Evolutionary conservation across 208 protist genomes (phyloP), one percentile per base, ranked within the genome.

Genomic region (Trypanosoma congolense): DNA sequence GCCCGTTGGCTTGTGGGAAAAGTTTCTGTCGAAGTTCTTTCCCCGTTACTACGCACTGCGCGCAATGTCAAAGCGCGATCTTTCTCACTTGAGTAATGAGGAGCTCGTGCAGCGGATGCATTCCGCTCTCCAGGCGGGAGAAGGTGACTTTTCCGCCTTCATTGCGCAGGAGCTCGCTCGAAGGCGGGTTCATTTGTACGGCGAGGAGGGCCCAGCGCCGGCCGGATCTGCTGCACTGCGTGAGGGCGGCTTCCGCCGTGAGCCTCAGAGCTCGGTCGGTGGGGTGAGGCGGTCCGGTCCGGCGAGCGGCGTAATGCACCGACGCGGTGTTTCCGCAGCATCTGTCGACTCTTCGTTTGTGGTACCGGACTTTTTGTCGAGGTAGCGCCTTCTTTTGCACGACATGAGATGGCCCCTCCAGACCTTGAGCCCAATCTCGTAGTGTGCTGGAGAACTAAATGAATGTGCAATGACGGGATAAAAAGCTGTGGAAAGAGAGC

Each of bases 101-200:
- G 80, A 92, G 14, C 61, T 92, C 44, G 73, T 89, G 30, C 55
- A 41, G 4, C 65, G 79, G 8, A 88, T 92, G 80, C 80, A 86
- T 66, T 61, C 84, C 35, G 76, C 80, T 14, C 62, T 91, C 46
- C 64, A 72, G n/a, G 65, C 73, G 4, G 83, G 79, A n/a, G 70
- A 91, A 29, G 53, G 56, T 5, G 72, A 81, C 5, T 67, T 73
- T 28, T 81, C 83, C 14, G 68, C 68, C 30, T 41, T 82, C 51
- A 82, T 91, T 46, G 83, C 80, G 19, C 65, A 70, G 12, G 79
- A 91, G 68, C 52, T 91, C 33, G 80, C 83, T n/a, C 66, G 70
- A n/a, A 65, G 83, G 2, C 63, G 73, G 0, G 61, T 63, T 5
- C n/a, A 25, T 26, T 18, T 71, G 33, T 61, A 61, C 48, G 50